Evolutionary conservation across 2,329 filamentous ascomycete species (phyloP).

Genomic region (Cadophora luteo-olivacea): DNA sequence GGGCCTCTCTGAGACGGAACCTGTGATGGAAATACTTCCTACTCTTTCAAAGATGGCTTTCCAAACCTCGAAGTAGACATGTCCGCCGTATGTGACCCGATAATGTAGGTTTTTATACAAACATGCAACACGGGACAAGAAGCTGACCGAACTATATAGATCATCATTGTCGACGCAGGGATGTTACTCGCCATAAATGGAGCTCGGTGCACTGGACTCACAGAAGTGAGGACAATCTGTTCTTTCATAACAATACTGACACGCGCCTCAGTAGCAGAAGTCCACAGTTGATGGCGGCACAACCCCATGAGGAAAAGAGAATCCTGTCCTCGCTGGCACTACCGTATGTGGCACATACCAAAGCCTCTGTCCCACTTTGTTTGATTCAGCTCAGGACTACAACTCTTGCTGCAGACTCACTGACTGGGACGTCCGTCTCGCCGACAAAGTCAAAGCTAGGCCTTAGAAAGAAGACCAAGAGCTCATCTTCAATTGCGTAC

Average conservation of each 20-base stretch:
- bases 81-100: background rate
- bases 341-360: background rate
- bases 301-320: background rate
- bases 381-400: background rate
- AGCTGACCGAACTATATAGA: background rate
- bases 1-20: background rate
- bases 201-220: too few relatives aligned
- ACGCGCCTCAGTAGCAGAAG: background rate
- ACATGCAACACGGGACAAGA: background rate
- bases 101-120: background rate
- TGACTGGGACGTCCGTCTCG: background rate
- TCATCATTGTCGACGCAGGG: too few relatives aligned
- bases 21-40: too few relatives aligned
- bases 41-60: background rate
- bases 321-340: too few relatives aligned
- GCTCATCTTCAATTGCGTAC: background rate
- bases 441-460: background rate
- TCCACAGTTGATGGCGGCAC: too few relatives aligned
- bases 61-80: too few relatives aligned
- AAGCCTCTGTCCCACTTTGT: background rate
- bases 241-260: background rate
- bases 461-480: background rate
- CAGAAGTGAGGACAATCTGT: background rate
- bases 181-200: background rate
- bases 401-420: background rate